Percentiles rank a stretch among this genome's conserved stretches.
These are phyloP conservation scores for Rhizopogon salebrosus DNA, from an alignment of 768 basidiomycete species.

Conservation along the genomic window DNA sequence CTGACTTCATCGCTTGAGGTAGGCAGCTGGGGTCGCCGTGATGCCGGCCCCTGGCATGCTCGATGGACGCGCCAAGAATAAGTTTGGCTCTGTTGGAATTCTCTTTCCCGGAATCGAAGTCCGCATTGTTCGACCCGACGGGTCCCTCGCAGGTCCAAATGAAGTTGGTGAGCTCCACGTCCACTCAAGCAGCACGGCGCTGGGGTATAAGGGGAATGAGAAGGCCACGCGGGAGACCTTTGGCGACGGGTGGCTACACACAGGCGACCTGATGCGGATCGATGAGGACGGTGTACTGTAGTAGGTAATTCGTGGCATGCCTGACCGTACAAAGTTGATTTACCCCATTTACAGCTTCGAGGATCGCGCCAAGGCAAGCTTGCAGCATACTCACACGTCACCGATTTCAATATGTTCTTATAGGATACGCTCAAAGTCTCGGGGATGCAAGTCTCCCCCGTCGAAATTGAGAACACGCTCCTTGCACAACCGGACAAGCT, in stretches of 20 bases:
- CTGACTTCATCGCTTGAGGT: neutral
- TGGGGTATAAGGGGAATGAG: conserved; percentile 66
- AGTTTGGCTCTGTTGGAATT: conserved; percentile 42
- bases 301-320: conserved; percentile 28
- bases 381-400: conserved; percentile 40
- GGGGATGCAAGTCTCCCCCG: conserved; percentile 65
- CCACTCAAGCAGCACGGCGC: conserved; percentile 39
- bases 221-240: conserved; percentile 59
- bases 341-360: conserved; percentile 40
- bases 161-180: conserved; percentile 62
- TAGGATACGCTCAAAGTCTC: conserved; percentile 73
- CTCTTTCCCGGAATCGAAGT: conserved; percentile 56
- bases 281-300: conserved; percentile 54
- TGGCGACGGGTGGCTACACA: conserved; percentile 59
- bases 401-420: conserved; percentile 5
- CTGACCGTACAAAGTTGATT: neutral
- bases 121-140: conserved; percentile 47
- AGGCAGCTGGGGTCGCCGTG: conserved; percentile 48
- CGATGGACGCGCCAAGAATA: conserved; percentile 29
- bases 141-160: conserved; percentile 41
- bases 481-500: conserved; percentile 52
- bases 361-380: conserved; percentile 58
- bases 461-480: conserved; percentile 61
- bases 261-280: conserved; percentile 58
- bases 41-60: conserved; percentile 38